Percentiles rank a stretch among this genome's conserved stretches.
Evolutionary conservation across 768 basidiomycete species (phyloP).

Genomic region (Suillus placidus): DNA sequence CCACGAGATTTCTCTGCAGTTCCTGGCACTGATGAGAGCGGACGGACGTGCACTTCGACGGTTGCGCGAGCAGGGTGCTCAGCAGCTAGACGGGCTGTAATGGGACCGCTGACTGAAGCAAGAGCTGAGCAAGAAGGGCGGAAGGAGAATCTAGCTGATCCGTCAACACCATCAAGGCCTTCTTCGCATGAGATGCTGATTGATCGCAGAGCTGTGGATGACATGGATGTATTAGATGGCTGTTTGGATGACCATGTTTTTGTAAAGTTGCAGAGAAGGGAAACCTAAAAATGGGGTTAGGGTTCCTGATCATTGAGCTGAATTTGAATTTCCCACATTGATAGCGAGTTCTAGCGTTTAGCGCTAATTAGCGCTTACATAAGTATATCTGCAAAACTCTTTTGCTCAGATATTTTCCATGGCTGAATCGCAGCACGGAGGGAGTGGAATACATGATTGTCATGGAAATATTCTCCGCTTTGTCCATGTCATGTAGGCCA

Average conservation of each 20-base stretch:
- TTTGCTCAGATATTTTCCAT: not conserved
- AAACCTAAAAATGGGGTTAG: slow-evolving; percentile 10
- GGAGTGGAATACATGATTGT: not conserved
- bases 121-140: slow-evolving; percentile 43
- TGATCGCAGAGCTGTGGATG: not conserved
- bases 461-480: not conserved
- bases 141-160: slow-evolving; percentile 66
- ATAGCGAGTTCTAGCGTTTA: not conserved
- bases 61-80: slow-evolving; percentile 76
- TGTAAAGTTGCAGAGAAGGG: not conserved
- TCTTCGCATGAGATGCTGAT: slow-evolving; percentile 53
- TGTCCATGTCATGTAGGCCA: not conserved
- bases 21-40: slow-evolving; percentile 67
- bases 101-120: slow-evolving; percentile 79
- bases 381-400: not conserved
- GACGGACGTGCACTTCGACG: slow-evolving; percentile 74
- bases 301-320: not conserved
- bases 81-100: slow-evolving; percentile 67
- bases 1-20: slow-evolving; percentile 67
- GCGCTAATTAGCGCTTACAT: too few species aligned
- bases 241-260: not conserved
- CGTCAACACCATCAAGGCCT: slow-evolving; percentile 67
- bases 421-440: not conserved
- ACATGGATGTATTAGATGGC: not conserved
- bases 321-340: not conserved